Base-by-base conservation (phyloP, 2,329 filamentous ascomycete genomes). In the Fusarium liriodendri region DNA sequence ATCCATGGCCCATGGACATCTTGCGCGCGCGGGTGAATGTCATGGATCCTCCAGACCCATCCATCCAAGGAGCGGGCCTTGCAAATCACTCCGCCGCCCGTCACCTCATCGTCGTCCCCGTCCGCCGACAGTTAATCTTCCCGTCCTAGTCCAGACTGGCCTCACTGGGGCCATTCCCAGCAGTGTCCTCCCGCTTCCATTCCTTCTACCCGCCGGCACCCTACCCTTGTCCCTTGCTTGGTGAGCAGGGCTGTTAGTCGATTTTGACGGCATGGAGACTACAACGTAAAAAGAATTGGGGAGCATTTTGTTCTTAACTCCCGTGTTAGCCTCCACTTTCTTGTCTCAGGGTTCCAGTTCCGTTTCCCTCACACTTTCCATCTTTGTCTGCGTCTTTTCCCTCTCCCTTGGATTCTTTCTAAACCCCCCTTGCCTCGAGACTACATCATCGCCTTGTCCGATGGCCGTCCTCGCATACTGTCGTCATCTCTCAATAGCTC, bases 221-320 rank as follows among this genome's bases (percentile, higher is more conserved):
- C 42, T 42, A 29, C 54, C 35, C 40, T 72, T 72, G 71, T 66
- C 50, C 70, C 63, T 54, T 54, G 55, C 45, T 45, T 50, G 38
- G 57, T 35, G 40, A 58, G 55, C 67, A 59, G 64, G 68, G 64
- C 71, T 73, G 67, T 74, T 74, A 74, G 69, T 74, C 47, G 62
- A 75, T 64, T 75, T 62, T 52, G 58, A 66, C 54, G 45, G 68
- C 71, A 59, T 64, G 61, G 67, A 58, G 42, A 75, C 65, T 47
- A 62, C 58, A 74, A 66, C 45, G 22, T 22, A 54, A 54, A 32
- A n/a, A n/a, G 32, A n/a, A 54, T 27, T n/a, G 27, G 22, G n/a
- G 71, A 74, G 64, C 67, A 52, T 69, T 70, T 72, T 60, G 45
- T 50, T 67, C 27, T 62, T 55, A 63, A 64, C 52, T 59, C 67